Conservation (phyloP, 2,329 filamentous ascomycete species). For the Rhinocladiella similis region DNA sequence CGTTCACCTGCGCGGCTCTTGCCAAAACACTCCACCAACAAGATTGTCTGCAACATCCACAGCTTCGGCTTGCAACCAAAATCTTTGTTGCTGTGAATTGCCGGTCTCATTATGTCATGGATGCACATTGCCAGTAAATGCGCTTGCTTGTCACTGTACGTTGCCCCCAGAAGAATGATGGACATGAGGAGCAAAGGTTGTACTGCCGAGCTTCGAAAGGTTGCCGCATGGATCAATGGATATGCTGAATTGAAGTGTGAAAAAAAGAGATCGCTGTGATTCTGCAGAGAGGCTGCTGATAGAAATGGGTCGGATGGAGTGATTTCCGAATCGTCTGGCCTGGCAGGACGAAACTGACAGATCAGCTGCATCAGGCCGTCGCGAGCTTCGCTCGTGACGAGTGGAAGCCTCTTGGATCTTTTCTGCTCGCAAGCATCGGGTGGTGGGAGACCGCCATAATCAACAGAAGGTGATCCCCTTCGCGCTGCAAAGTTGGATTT, state of each 20-base stretch:
- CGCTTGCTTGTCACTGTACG: slow-evolving; percentile 58
- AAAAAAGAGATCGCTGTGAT: slow-evolving; percentile 60
- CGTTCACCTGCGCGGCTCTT: slow-evolving; percentile 62
- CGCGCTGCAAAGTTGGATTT: neutral
- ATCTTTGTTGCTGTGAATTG: slow-evolving; percentile 56
- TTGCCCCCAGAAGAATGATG: slow-evolving; percentile 59
- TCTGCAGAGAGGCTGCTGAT: slow-evolving; percentile 52
- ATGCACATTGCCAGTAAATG: slow-evolving; percentile 62
- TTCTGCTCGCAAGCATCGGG: neutral
- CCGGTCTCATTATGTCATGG: slow-evolving; percentile 59
- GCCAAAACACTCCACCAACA: slow-evolving; percentile 64
- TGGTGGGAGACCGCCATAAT: neutral
- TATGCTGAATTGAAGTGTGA: slow-evolving; percentile 61
- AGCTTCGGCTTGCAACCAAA: slow-evolving; percentile 60
- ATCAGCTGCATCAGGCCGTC: slow-evolving; percentile 50
- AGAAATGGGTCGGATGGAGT: slow-evolving; percentile 53
- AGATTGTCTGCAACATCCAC: slow-evolving; percentile 61
- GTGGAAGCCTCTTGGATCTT: neutral
- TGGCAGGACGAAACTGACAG: slow-evolving; percentile 48
- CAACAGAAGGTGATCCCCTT: neutral
- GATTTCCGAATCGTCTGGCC: slow-evolving; percentile 48
- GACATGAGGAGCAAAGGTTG: slow-evolving; percentile 57
- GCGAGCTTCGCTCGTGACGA: slow-evolving; percentile 35
- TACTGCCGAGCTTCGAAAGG: slow-evolving; percentile 52
- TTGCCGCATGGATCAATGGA: slow-evolving; percentile 58